Evolutionary conservation across 2,329 filamentous ascomycete genomes (phyloP).

Genomic region (Cordyceps cicadae): DNA sequence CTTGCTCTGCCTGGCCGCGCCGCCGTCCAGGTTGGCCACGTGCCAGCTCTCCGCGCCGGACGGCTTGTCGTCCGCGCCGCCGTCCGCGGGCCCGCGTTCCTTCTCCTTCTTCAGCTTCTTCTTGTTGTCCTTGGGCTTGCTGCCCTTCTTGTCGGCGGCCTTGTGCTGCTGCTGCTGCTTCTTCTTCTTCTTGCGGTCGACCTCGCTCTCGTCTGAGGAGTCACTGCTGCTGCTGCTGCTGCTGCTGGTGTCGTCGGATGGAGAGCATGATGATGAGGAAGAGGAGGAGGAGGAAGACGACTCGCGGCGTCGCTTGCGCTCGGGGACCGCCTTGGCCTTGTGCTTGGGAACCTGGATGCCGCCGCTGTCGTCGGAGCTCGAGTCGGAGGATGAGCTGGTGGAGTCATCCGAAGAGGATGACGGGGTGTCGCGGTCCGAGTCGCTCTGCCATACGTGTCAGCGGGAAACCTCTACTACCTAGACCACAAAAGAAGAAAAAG

Average conservation of each 20-base stretch:
- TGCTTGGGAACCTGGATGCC: slow-evolving; percentile 9
- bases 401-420: not conserved
- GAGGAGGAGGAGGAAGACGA: not conserved
- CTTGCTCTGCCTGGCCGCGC: slow-evolving; percentile 43
- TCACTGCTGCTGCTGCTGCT: slow-evolving; percentile 1
- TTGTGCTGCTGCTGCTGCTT: not conserved
- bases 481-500: not conserved
- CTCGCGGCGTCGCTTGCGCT: slow-evolving; percentile 12
- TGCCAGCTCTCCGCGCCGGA: slow-evolving; percentile 41
- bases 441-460: not conserved
- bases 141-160: slow-evolving; percentile 12
- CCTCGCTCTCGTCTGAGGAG: slow-evolving; percentile 10
- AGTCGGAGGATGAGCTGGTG: slow-evolving; percentile 4
- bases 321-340: slow-evolving; percentile 11
- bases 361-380: slow-evolving; percentile 19
- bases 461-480: no score
- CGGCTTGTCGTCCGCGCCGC: slow-evolving; percentile 17
- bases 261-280: no score
- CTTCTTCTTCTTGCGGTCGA: slow-evolving; percentile 11
- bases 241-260: not conserved
- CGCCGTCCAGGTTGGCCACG: slow-evolving; percentile 43
- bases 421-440: not conserved
- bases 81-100: slow-evolving; percentile 11
- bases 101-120: slow-evolving; percentile 16
- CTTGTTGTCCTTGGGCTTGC: slow-evolving; percentile 14